These are phyloP conservation scores for Cyclocybe aegerita DNA, from an alignment of 768 basidiomycete species.

Conservation along the genomic window DNA sequence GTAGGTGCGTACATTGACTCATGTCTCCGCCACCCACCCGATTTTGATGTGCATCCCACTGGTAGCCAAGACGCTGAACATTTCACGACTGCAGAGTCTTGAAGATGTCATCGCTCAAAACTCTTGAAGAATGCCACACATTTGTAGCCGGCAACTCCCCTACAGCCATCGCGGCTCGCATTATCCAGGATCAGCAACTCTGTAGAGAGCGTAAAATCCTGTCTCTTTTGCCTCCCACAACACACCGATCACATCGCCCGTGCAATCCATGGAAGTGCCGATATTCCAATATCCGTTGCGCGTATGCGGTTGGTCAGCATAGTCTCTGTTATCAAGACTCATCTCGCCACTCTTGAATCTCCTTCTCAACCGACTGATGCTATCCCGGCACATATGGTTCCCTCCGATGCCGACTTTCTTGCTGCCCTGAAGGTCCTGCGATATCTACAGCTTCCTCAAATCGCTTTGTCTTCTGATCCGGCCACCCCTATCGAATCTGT, in stretches of 20 bases:
- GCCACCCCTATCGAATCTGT: conserved; percentile 17
- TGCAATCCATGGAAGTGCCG: conserved; percentile 14
- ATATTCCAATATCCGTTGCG: conserved; percentile 21
- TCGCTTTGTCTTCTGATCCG: conserved; percentile 8
- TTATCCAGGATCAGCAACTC: conserved; percentile 19
- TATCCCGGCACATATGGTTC: conserved; percentile 23
- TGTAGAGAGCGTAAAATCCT: conserved; percentile 18
- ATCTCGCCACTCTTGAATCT: conserved; percentile 19
- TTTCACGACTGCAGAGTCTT: no score
- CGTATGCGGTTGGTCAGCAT: conserved; percentile 23
- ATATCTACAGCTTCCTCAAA: conserved; percentile 24
- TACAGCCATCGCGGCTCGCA: conserved; percentile 16
- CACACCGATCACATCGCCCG: conserved; percentile 17
- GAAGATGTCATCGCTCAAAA: no score
- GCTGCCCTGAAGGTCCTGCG: conserved; percentile 24
- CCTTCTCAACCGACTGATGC: conserved; percentile 2
- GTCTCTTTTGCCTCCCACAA: conserved; percentile 20
- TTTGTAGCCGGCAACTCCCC: conserved; percentile 19
- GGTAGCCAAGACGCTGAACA: no score
- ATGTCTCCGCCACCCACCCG: background rate
- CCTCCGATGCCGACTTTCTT: conserved; percentile 23
- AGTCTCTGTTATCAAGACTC: conserved; percentile 19
- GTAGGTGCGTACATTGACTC: no score
- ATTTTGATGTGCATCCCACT: background rate
- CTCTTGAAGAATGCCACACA: conserved; percentile 16